Conservation (phyloP, 352 stramenopile species). For the Pythium plurisporium region DNA sequence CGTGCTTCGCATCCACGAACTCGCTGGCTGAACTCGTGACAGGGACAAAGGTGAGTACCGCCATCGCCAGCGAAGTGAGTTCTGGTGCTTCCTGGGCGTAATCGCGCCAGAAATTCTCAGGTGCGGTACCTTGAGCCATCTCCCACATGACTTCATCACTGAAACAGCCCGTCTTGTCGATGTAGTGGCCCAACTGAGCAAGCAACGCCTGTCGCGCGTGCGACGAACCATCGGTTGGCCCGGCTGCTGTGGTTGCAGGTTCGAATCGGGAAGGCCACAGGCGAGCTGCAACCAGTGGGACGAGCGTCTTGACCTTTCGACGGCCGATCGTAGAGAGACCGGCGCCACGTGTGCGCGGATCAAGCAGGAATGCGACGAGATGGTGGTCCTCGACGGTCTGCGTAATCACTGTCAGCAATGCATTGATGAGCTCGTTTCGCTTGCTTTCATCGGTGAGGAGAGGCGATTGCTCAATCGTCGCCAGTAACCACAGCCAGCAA, state of each 20-base stretch:
- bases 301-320: constrained; percentile 40
- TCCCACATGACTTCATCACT: constrained; percentile 42
- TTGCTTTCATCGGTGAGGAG: constrained; percentile 12
- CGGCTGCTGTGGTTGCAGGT: too few species aligned
- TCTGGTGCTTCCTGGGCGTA: constrained; percentile 40
- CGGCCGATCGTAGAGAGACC: constrained; percentile 37
- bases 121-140: constrained; percentile 33
- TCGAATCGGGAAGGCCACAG: constrained; percentile 5
- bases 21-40: not conserved
- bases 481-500: constrained; percentile 44
- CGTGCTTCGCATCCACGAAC: not conserved
- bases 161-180: constrained; percentile 35
- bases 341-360: constrained; percentile 36
- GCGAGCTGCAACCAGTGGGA: constrained; percentile 31
- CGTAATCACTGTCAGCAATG: constrained; percentile 8
- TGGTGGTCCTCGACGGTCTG: constrained; percentile 29
- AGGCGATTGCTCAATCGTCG: constrained; percentile 10
- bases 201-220: constrained; percentile 23
- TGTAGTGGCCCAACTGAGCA: constrained; percentile 33
- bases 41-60: constrained; percentile 25
- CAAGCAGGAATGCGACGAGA: constrained; percentile 41
- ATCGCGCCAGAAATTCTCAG: constrained; percentile 46
- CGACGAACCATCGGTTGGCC: not conserved
- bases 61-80: constrained; percentile 31
- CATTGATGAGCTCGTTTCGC: not conserved